Percentiles rank a stretch among this genome's conserved stretches.
Conservation (phyloP, 164 flowering plant species). For the Aristolochia contorta region DNA sequence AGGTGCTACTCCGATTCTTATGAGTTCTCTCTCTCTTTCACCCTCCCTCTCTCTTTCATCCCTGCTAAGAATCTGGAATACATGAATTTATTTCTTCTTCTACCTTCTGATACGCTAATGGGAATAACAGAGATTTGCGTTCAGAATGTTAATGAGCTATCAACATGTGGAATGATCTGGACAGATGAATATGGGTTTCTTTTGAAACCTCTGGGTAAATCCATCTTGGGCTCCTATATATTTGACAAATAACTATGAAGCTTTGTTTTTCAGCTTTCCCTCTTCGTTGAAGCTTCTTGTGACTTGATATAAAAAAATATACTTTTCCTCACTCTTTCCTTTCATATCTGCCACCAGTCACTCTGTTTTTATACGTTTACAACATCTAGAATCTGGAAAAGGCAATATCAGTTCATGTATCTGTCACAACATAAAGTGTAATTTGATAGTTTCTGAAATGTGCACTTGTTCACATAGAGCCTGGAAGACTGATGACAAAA, state of each 20-base stretch:
- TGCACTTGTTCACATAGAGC: constrained; percentile 38
- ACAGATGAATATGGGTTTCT: constrained; percentile 92
- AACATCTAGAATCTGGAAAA: too few species aligned
- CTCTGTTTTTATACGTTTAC: too few species aligned
- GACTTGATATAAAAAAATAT: background rate
- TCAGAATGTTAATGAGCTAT: constrained; percentile 73
- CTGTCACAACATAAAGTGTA: background rate
- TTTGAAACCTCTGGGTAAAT: constrained; percentile 83
- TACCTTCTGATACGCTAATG: background rate
- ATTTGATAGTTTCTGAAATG: background rate
- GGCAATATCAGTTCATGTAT: background rate
- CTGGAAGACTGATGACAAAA: constrained; percentile 94
- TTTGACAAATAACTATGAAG: constrained; percentile 4
- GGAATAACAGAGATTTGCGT: constrained; percentile 60
- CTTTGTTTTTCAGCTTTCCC: background rate
- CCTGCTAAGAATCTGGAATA: background rate
- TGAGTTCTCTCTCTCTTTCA: background rate
- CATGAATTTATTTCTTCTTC: background rate
- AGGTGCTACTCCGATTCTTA: constrained; percentile 33
- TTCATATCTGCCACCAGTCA: too few species aligned
- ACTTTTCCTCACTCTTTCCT: too few species aligned
- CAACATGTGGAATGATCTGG: constrained; percentile 80
- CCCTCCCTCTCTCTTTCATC: background rate
- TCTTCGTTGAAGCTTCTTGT: background rate
- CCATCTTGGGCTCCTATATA: background rate